A percentile compares a stretch with the other conserved stretches of the same genome.
phyloP scores from a whole-genome alignment of 2,329 filamentous ascomycete genomes.

The Dichotomopilus funicola region DNA sequence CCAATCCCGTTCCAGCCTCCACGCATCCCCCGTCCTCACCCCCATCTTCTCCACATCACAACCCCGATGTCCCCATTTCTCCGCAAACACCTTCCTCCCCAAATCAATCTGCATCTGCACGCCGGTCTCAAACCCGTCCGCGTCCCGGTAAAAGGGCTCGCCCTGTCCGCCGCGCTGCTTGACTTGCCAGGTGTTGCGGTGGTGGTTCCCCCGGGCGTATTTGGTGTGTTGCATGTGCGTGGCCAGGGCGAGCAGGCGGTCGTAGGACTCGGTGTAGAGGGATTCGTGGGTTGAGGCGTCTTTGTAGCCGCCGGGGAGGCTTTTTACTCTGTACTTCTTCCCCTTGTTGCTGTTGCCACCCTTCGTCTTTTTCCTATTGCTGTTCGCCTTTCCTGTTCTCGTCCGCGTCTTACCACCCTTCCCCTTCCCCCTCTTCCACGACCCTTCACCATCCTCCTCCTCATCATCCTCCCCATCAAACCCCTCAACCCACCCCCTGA shows the following conservation, averaged over 20 bases:
- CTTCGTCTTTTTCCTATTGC: not conserved
- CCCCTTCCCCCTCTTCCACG: slow-evolving; percentile 19
- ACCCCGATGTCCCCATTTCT: slow-evolving; percentile 39
- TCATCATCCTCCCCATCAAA: slow-evolving; percentile 21
- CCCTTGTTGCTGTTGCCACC: no score
- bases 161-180: slow-evolving; percentile 19
- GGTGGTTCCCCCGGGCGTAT: slow-evolving; percentile 17
- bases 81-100: slow-evolving; percentile 27
- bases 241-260: slow-evolving; percentile 29
- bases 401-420: not conserved
- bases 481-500: slow-evolving; percentile 30
- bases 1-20: slow-evolving; percentile 21
- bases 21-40: slow-evolving; percentile 16
- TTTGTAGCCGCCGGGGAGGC: no score
- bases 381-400: not conserved
- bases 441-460: slow-evolving; percentile 17
- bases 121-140: slow-evolving; percentile 22
- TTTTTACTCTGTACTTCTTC: no score
- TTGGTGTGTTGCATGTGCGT: slow-evolving; percentile 19
- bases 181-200: slow-evolving; percentile 21
- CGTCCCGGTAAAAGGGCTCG: slow-evolving; percentile 21
- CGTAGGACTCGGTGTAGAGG: slow-evolving; percentile 30
- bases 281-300: no score
- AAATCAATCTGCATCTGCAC: slow-evolving; percentile 18
- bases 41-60: slow-evolving; percentile 28